Evolutionary conservation across 208 protist species (phyloP).

Genomic region (Sergeia podlipaevii): DNA sequence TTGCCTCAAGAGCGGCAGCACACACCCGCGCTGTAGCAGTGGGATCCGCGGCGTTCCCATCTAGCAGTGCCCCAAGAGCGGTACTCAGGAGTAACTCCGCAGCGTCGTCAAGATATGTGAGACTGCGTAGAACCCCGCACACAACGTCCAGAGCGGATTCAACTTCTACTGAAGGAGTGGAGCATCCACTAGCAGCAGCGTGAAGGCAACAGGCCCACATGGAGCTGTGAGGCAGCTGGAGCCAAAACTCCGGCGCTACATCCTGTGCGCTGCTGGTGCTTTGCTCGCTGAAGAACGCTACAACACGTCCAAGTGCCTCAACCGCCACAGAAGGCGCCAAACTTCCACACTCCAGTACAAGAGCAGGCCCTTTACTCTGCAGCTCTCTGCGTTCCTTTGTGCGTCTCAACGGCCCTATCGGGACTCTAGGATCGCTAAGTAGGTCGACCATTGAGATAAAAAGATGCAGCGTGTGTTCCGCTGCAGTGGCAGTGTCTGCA

Average conservation of each 20-base stretch:
- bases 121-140: constrained; percentile 45
- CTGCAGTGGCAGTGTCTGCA: constrained; percentile 9
- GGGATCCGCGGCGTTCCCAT: background rate
- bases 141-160: constrained; percentile 16
- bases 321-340: no score
- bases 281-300: constrained; percentile 45
- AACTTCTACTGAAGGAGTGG: constrained; percentile 11
- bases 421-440: constrained; percentile 52
- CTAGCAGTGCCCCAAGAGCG: constrained; percentile 28
- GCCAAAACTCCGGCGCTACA: constrained; percentile 47
- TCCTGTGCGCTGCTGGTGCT: constrained; percentile 50
- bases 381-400: constrained; percentile 45
- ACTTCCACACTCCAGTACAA: constrained; percentile 1
- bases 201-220: constrained; percentile 45
- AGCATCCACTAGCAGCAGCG: background rate
- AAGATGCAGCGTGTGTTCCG: constrained; percentile 24
- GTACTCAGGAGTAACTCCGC: constrained; percentile 34
- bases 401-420: constrained; percentile 55
- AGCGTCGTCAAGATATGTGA: constrained; percentile 37
- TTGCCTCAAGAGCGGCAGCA: constrained; percentile 50
- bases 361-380: constrained; percentile 23
- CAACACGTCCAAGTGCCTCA: constrained; percentile 23
- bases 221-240: constrained; percentile 27
- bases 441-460: constrained; percentile 41
- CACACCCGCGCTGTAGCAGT: constrained; percentile 42